Base-by-base conservation (phyloP, 306 rosid species). In the Gynostemma pentaphyllum region DNA sequence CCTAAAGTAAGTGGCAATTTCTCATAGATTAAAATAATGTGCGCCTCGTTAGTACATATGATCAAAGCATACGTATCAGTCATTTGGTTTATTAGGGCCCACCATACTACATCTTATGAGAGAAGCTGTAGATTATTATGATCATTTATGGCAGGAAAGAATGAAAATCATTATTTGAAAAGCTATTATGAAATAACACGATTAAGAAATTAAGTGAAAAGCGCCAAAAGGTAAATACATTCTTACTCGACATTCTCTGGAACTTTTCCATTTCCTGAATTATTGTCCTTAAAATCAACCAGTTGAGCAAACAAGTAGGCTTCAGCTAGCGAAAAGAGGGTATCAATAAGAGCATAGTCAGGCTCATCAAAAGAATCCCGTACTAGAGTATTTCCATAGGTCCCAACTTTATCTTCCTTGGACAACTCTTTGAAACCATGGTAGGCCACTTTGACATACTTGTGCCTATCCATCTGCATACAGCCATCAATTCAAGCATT, bases 381-480 rank as follows among this genome's bases (percentile, higher is more conserved):
- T 27, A 86, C 69, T 63, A 92, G 79, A 63, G 99, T 86, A 78
- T 80, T 88, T 44, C 99, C 95, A 18, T 92, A 92, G 70, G 87
- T 86, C 75, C 73, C 75, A 70, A 92, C 94, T 86, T 92, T 92
- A 67, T 84, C 94, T 78, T 81, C 99, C 84, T 92, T 92, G 7
- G 96, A 86, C 78, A 92, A 60, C 72, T 88, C 97, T 48, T 75
- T 81, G 70, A 88, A 92, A 70, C 97, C 99, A 79, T 92, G 99
- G 76, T 92, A 92, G 56, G 99, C 97, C 44, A 92, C 90, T 83
- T 88, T 92, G 66, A 92, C 99, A 78, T 92, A 92, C 79, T 92
- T 92, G 80, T 92, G 99, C n/a, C 99, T 88, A 75, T 92, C 99
- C 96, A 92, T 88, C 99, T 92, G 78, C 29, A 69, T 53, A 68